Percentiles rank a stretch among this genome's conserved stretches.
phyloP scores from a whole-genome alignment of 208 protist genomes.

The Endotrypanum monterogeii region DNA sequence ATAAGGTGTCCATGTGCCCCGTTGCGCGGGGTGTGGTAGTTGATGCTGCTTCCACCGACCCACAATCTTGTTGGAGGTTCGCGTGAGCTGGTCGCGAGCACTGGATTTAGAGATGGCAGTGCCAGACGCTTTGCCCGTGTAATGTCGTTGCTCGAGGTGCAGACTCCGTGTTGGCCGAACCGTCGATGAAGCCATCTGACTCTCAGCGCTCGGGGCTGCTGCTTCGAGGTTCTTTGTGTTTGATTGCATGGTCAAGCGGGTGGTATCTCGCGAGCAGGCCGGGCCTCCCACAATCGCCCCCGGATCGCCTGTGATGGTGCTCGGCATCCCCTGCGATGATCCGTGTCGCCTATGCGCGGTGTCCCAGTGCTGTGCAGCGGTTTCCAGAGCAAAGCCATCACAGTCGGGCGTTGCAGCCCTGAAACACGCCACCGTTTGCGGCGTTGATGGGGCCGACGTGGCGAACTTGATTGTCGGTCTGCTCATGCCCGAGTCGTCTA shows the following conservation, averaged over 20 bases:
- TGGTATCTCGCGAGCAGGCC: not conserved
- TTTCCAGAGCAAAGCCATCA: not conserved
- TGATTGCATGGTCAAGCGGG: not conserved
- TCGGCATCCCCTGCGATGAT: not conserved
- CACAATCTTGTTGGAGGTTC: not conserved
- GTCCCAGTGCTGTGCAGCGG: not conserved
- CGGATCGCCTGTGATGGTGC: not conserved
- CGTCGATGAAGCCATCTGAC: not conserved
- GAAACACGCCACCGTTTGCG: not conserved
- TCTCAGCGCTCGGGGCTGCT: not conserved
- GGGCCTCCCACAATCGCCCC: not conserved
- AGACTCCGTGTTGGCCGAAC: not conserved
- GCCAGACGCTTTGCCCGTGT: not conserved
- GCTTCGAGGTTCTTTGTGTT: not conserved
- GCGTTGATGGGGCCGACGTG: not conserved
- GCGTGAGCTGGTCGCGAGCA: not conserved
- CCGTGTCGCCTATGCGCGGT: not conserved
- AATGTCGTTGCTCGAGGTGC: not conserved
- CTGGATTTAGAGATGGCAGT: not conserved
- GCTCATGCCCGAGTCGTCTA: conserved; percentile 5
- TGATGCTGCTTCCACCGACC: conserved; percentile 20
- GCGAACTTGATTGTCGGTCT: not conserved
- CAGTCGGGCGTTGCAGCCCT: not conserved
- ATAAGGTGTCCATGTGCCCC: not conserved
- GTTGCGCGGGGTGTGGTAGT: not conserved